Evolutionary conservation across 352 stramenopile species (phyloP), one percentile per base, ranked within the genome.

Genomic region (Elongisporangium undulatum): DNA sequence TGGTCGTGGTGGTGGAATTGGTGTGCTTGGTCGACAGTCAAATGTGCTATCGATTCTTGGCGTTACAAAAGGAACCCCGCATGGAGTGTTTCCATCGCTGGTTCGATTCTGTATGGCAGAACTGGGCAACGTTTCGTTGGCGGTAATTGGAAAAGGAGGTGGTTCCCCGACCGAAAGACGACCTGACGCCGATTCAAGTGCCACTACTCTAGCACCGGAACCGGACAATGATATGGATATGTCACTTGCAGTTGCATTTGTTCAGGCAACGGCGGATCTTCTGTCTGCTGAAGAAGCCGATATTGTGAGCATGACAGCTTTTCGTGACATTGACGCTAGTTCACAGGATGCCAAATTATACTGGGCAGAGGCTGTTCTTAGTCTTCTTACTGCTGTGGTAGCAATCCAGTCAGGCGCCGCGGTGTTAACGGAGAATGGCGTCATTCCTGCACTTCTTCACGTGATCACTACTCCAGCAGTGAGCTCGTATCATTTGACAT

Each of bases 151-250:
- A 50, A 15, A 26, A 56, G 54, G n/a, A 23, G 51, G 17, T 45
- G 13, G 9, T 17, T 45, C 9, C 17, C 12, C 34, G 34, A 45
- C 1, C 34, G 34, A 45, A 12, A 45, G 34, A 45, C 54, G 39
- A 58, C 50, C 9, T 22, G 10, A 53, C 55, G 13, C 52, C 63
- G 51, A 55, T 45, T 15, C 59, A 58, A 56, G 29, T 50, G 19
- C 55, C 2, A 59, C 62, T 19, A 45, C 56, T 2, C 51, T 62
- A n/a, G 49, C 63, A 4, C 57, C 75, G 39, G 69, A 75, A 38
- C 68, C 69, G 1, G 84, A 93, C 58, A 81, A 66, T 41, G 87
- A 95, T 61, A 94, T 95, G 85, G 87, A 96, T 41, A 96, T 96
- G 87, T 90, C 73, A 20, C 56, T 96, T 8, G 87, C 87, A 17